Conservation (phyloP, 2,329 filamentous ascomycete genomes). For the Cryphonectria parasitica region DNA sequence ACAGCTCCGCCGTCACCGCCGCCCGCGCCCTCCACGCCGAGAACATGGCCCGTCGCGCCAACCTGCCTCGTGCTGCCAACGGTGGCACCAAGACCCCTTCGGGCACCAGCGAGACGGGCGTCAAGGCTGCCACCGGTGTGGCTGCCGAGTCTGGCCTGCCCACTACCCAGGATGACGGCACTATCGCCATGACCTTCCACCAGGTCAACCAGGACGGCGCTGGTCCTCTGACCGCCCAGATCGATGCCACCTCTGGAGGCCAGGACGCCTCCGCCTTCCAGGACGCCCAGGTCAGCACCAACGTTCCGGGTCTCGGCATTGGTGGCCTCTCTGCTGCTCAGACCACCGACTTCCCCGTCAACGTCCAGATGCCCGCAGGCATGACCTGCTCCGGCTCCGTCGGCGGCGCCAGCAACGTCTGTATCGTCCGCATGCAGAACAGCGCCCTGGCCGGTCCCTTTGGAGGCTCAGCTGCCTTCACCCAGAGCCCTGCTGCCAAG, state of each 20-base stretch:
- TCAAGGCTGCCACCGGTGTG: slow-evolving; percentile 57
- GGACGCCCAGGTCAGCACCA: slow-evolving; percentile 59
- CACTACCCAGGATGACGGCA: slow-evolving; percentile 63
- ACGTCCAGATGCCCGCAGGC: slow-evolving; percentile 67
- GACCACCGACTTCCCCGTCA: slow-evolving; percentile 67
- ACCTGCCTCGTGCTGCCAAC: slow-evolving; percentile 26
- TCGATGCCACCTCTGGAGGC: slow-evolving; percentile 67
- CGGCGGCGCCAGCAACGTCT: slow-evolving; percentile 64
- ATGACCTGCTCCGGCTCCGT: slow-evolving; percentile 67
- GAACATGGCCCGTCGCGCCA: slow-evolving; percentile 32
- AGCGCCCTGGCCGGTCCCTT: slow-evolving; percentile 65
- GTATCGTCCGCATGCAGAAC: slow-evolving; percentile 68
- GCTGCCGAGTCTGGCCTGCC: slow-evolving; percentile 61
- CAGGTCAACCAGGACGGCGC: slow-evolving; percentile 75
- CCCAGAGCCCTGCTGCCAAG: slow-evolving; percentile 58
- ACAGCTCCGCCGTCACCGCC: slow-evolving; percentile 28
- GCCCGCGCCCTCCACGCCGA: slow-evolving; percentile 30
- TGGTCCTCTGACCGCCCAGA: slow-evolving; percentile 62
- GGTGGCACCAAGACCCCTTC: slow-evolving; percentile 47
- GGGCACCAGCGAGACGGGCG: slow-evolving; percentile 51
- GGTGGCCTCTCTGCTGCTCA: slow-evolving; percentile 61
- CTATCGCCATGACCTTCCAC: slow-evolving; percentile 66
- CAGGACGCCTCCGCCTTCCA: slow-evolving; percentile 64
- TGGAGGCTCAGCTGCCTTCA: slow-evolving; percentile 69
- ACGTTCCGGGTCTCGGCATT: slow-evolving; percentile 40